A percentile compares a stretch with the other conserved stretches of the same genome.
Conservation (phyloP, 192 early-diverging fungal genomes). For the Umbelopsis sp. region DNA sequence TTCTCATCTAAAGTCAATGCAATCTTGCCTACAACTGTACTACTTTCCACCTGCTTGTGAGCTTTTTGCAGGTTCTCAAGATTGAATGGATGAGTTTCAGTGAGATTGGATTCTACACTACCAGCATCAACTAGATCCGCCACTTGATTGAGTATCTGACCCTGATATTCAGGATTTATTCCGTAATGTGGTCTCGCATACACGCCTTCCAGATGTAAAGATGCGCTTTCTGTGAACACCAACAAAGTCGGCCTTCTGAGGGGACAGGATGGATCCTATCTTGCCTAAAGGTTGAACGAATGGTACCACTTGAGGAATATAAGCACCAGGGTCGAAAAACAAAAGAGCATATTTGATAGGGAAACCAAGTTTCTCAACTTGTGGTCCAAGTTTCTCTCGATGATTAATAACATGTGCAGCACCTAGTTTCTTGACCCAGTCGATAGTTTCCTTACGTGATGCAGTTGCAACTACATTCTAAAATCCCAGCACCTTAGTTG, state of each 20-base stretch:
- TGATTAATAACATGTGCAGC: constrained; percentile 19
- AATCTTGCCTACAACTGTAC: not conserved
- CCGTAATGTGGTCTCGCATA: not conserved
- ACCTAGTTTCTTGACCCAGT: constrained; percentile 14
- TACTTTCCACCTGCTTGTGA: not conserved
- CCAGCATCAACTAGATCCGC: not conserved
- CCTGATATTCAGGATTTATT: not conserved
- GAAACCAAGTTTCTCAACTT: not conserved
- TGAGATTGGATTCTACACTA: not conserved
- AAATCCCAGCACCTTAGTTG: not conserved
- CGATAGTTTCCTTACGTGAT: constrained; percentile 16
- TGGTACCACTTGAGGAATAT: not conserved
- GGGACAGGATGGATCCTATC: constrained; percentile 11
- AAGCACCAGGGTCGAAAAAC: not conserved
- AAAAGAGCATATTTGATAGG: not conserved
- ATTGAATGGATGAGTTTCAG: not conserved
- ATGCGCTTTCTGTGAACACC: not conserved
- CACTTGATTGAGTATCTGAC: not conserved
- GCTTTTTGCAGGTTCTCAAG: not conserved
- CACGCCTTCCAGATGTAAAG: not conserved
- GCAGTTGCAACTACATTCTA: constrained; percentile 15
- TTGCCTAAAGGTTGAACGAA: constrained; percentile 14
- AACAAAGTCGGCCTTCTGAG: not conserved
- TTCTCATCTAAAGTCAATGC: not conserved
- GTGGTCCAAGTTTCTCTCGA: not conserved